Conservation (phyloP, 1,139 yeast genomes). For the Yamadazyma songkhlaensis region DNA sequence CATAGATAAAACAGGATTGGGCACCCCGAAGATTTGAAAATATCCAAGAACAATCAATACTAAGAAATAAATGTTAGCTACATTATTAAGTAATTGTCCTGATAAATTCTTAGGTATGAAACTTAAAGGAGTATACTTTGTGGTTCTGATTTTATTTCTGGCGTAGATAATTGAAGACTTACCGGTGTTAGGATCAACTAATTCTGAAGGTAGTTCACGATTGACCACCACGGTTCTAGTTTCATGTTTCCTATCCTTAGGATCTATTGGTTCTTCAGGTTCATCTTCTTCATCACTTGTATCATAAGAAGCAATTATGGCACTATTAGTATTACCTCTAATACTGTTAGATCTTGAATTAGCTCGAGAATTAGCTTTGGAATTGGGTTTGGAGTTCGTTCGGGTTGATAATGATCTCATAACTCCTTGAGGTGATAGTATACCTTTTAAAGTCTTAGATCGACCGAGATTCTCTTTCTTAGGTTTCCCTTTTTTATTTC, state of each 20-base stretch:
- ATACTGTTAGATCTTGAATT: conserved; percentile 9
- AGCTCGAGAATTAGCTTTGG: conserved; percentile 10
- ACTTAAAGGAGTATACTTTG: conserved; percentile 56
- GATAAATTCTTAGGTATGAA: conserved; percentile 53
- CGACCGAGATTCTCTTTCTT: conserved; percentile 41
- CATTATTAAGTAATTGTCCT: conserved; percentile 48
- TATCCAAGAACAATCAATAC: conserved; percentile 51
- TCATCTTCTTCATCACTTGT: conserved; percentile 26
- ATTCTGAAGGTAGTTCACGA: conserved; percentile 61
- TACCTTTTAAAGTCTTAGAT: conserved; percentile 42
- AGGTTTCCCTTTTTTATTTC: conserved; percentile 74
- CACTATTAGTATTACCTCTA: conserved; percentile 17
- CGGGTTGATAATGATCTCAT: conserved; percentile 12
- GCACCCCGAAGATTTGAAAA: conserved; percentile 56
- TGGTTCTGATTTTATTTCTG: conserved; percentile 57
- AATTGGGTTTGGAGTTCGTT: conserved; percentile 7
- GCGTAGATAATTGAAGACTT: conserved; percentile 35
- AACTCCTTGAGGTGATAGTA: conserved; percentile 19
- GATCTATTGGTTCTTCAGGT: conserved; percentile 31
- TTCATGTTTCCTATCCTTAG: conserved; percentile 38
- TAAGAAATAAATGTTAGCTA: conserved; percentile 57
- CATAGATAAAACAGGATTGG: conserved; percentile 52
- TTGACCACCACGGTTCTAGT: conserved; percentile 66
- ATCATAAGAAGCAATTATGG: conserved; percentile 21
- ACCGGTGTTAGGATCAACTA: conserved; percentile 46